phyloP scores from a whole-genome alignment of 2,329 filamentous ascomycete genomes.

The Pleoardoris graminearum region DNA sequence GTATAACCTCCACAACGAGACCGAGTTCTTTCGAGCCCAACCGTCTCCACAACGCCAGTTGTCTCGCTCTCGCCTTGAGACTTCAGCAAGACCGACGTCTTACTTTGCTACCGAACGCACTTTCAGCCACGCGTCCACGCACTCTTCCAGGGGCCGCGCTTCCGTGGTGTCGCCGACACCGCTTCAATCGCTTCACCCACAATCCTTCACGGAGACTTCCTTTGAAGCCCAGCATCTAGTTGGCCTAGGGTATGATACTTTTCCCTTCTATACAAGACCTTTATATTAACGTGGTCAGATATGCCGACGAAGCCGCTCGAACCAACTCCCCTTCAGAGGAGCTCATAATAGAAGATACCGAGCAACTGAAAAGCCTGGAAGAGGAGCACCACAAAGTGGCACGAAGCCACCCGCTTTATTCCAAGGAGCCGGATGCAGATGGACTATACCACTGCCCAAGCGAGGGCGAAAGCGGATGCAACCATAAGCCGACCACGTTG shows the following conservation, averaged over 20 bases:
- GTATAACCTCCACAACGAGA: conserved; percentile 2
- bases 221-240: conserved; percentile 4
- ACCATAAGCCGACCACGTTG: conserved; percentile 90
- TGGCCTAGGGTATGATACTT: not conserved
- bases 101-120: conserved; percentile 3
- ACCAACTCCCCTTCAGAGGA: conserved; percentile 27
- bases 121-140: conserved; percentile 1
- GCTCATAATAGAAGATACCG: conserved; percentile 32
- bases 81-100: not conserved
- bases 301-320: conserved; percentile 27
- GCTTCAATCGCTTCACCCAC: not conserved
- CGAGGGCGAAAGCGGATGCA: conserved; percentile 73
- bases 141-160: not conserved
- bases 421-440: conserved; percentile 66
- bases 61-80: conserved; percentile 4
- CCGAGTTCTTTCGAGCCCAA: conserved; percentile 3
- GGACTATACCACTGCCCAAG: conserved; percentile 94
- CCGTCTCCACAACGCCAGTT: not conserved
- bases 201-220: not conserved
- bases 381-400: conserved; percentile 46
- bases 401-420: conserved; percentile 68
- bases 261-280: not conserved
- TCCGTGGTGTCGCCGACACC: conserved; percentile 2
- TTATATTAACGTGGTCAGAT: not conserved
- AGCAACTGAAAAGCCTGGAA: conserved; percentile 37